Conservation (phyloP, 345 rosid genomes). For the Gossypioides kirkii region DNA sequence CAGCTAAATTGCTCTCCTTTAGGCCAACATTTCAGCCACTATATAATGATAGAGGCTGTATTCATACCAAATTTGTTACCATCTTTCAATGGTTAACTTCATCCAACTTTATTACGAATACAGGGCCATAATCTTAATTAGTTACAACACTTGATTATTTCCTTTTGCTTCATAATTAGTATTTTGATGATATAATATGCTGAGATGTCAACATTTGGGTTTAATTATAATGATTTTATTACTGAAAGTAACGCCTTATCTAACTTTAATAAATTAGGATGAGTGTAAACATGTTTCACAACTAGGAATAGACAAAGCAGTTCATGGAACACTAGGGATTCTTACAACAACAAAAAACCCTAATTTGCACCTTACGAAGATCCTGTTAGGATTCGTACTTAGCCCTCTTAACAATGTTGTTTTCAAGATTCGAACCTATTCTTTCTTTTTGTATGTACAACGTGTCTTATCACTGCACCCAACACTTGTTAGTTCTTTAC, state of each 20-base stretch:
- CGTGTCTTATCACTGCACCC: too few species aligned
- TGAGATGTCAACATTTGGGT: conserved; percentile 25
- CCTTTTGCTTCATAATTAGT: not conserved
- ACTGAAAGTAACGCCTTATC: conserved; percentile 26
- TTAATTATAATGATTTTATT: conserved; percentile 12
- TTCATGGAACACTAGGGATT: conserved; percentile 12
- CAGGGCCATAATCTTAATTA: not conserved
- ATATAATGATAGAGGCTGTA: not conserved
- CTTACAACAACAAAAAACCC: not conserved
- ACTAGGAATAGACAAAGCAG: conserved; percentile 17
- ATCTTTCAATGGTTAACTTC: not conserved
- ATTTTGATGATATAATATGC: not conserved
- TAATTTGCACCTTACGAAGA: too few species aligned
- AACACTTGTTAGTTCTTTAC: too few species aligned
- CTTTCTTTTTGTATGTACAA: too few species aligned
- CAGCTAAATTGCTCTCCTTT: conserved; percentile 13
- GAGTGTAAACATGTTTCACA: conserved; percentile 25
- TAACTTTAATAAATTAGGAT: conserved; percentile 18
- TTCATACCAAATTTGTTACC: not conserved
- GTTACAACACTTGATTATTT: not conserved
- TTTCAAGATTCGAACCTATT: too few species aligned
- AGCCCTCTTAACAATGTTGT: too few species aligned
- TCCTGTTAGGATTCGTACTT: not conserved
- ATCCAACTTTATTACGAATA: conserved; percentile 1
- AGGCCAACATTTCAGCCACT: conserved; percentile 10